These are phyloP conservation scores for Lactuca sativa DNA, from an alignment of 129 eudicot genomes.

Conservation along the genomic window DNA sequence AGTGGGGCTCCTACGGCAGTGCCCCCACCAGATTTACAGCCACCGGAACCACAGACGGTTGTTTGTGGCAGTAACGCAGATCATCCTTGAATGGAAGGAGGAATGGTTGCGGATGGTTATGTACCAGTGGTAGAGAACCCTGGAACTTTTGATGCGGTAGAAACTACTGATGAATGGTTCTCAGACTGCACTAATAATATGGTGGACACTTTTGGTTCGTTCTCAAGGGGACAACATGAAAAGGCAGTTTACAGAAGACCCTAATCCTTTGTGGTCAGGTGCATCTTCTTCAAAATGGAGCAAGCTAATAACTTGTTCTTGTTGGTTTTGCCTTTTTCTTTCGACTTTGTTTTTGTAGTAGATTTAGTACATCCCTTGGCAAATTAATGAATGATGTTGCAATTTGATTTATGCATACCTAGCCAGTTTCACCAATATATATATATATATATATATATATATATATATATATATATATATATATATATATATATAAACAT, in stretches of 20 bases:
- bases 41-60: too few relatives aligned
- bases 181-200: constrained; percentile 22
- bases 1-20: neutral
- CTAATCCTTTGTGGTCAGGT: constrained; percentile 19
- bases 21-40: neutral
- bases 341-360: constrained; percentile 1
- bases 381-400: constrained; percentile 4
- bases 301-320: neutral
- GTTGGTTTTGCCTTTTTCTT: neutral
- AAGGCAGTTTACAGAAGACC: constrained; percentile 5
- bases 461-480: too few relatives aligned
- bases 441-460: too few relatives aligned
- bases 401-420: neutral
- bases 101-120: neutral
- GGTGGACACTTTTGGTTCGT: constrained; percentile 10
- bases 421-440: too few relatives aligned
- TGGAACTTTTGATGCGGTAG: neutral
- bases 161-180: constrained; percentile 9
- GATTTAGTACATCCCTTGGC: neutral
- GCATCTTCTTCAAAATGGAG: constrained; percentile 10
- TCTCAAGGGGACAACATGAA: constrained; percentile 17
- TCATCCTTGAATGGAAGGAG: neutral
- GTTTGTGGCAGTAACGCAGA: constrained; percentile 4
- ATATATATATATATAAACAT: too few relatives aligned
- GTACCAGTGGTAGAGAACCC: constrained; percentile 21